phyloP scores from a whole-genome alignment of 148 eudicot species.

The Fagopyrum tataricum region DNA sequence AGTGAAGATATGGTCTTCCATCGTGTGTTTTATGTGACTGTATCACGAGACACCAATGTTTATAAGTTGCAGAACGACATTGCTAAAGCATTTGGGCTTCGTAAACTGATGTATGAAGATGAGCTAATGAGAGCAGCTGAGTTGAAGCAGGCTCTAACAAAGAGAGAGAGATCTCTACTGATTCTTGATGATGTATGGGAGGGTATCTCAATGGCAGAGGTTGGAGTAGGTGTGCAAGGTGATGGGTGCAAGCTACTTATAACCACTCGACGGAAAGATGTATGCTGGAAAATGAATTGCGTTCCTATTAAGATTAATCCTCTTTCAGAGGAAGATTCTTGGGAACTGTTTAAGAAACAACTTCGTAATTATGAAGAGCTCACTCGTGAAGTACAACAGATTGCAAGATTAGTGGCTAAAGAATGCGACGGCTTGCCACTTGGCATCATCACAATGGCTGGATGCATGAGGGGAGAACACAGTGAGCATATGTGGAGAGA shows the following conservation, averaged over 20 bases:
- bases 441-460: constrained; percentile 24
- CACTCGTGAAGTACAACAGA: background rate
- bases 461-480: constrained; percentile 27
- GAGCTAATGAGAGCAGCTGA: background rate
- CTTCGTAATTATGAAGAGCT: constrained; percentile 4
- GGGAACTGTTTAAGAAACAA: background rate
- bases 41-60: constrained; percentile 9
- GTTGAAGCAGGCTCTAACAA: no score
- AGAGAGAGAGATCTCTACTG: background rate
- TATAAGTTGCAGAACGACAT: constrained; percentile 2
- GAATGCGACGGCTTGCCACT: constrained; percentile 31
- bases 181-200: constrained; percentile 11
- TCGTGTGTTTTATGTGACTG: constrained; percentile 6
- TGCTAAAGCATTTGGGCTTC: background rate
- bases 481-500: constrained; percentile 20
- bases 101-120: background rate
- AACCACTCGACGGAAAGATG: background rate
- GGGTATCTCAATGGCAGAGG: background rate
- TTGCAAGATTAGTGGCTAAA: constrained; percentile 20
- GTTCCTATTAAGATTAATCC: background rate
- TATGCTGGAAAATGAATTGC: constrained; percentile 4
- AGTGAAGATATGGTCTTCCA: background rate
- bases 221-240: background rate
- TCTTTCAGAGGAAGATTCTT: background rate
- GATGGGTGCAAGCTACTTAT: constrained; percentile 4